These are phyloP conservation scores for carrot (Daucus carota) DNA, from an alignment of 129 eudicot species.

Conservation along the genomic window DNA sequence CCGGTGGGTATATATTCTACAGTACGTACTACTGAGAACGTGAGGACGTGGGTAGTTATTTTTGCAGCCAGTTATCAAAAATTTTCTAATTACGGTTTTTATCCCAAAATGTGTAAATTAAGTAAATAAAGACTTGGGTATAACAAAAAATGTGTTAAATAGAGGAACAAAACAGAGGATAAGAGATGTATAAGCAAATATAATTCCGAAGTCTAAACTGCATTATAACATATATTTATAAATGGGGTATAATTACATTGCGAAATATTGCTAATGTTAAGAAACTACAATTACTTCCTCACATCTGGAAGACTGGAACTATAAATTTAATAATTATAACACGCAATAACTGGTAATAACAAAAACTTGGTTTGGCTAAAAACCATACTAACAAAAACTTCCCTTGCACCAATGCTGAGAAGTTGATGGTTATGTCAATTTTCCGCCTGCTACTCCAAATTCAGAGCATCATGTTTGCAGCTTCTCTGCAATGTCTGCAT, in stretches of 20 bases:
- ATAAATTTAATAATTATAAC: background rate
- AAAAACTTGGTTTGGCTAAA: background rate
- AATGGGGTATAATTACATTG: background rate
- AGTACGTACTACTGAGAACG: background rate
- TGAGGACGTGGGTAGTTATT: conserved; percentile 10
- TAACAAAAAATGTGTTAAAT: background rate
- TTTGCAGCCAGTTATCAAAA: background rate
- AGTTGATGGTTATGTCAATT: background rate
- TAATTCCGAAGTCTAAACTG: background rate
- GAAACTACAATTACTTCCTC: background rate
- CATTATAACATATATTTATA: background rate
- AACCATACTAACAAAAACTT: background rate
- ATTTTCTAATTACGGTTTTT: too few species aligned
- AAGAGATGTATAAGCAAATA: background rate
- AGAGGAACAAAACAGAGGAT: background rate
- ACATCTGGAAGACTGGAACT: background rate
- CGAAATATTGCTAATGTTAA: background rate
- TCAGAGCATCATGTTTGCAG: background rate
- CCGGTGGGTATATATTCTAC: background rate
- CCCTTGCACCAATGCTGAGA: background rate
- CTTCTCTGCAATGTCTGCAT: background rate
- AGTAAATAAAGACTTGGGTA: background rate
- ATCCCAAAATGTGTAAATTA: background rate
- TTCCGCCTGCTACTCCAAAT: background rate
- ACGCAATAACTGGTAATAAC: background rate